phyloP scores from a whole-genome alignment of 2,329 filamentous ascomycete species.

The Cordyceps cateniannulata region DNA sequence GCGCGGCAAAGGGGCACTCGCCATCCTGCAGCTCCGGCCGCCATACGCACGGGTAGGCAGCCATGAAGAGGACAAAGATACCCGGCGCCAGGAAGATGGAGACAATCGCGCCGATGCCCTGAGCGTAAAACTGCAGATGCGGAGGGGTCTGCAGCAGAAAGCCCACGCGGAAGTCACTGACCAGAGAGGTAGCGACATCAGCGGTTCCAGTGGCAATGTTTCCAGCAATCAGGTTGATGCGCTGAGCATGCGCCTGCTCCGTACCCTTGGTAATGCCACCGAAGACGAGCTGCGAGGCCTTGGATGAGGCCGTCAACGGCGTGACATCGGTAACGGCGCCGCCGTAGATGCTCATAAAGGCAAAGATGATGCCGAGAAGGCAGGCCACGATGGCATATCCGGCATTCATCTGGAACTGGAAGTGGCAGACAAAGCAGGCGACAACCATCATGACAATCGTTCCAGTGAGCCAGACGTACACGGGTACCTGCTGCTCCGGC shows the following conservation, averaged over 20 bases:
- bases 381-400: constrained; percentile 45
- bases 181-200: constrained; percentile 46
- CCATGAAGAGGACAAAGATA: constrained; percentile 61
- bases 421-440: constrained; percentile 43
- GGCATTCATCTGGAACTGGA: constrained; percentile 45
- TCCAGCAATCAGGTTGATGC: constrained; percentile 60
- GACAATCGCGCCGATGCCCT: constrained; percentile 55
- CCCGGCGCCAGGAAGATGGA: constrained; percentile 62
- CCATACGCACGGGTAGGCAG: constrained; percentile 63
- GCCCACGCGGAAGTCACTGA: constrained; percentile 60
- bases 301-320: constrained; percentile 54
- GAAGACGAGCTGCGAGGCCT: constrained; percentile 59
- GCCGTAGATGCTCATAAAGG: constrained; percentile 35
- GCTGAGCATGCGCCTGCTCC: constrained; percentile 45
- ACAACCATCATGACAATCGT: constrained; percentile 42
- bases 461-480: constrained; percentile 46
- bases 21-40: constrained; percentile 34
- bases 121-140: constrained; percentile 59
- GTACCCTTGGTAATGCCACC: constrained; percentile 56
- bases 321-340: constrained; percentile 48
- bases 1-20: constrained; percentile 52
- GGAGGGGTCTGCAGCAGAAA: constrained; percentile 61
- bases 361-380: constrained; percentile 46
- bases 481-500: constrained; percentile 41
- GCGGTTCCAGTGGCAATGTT: constrained; percentile 50